Conservation (phyloP, 2,329 filamentous ascomycete species). For the Arthrinium puccinioides region DNA sequence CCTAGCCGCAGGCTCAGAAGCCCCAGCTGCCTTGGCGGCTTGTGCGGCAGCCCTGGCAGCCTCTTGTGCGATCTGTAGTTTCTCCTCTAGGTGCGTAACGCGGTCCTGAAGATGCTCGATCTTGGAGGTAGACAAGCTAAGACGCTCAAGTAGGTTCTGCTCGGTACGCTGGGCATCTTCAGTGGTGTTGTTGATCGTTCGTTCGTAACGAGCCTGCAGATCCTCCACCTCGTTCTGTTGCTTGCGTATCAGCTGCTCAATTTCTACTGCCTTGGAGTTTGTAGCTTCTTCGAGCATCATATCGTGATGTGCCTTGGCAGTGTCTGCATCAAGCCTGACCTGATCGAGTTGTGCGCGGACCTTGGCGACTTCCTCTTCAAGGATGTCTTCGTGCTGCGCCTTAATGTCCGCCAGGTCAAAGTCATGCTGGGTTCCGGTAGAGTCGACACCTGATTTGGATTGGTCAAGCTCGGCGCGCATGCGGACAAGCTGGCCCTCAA, state of each 20-base stretch:
- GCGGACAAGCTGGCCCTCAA: conserved; percentile 70
- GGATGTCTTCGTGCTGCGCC: conserved; percentile 68
- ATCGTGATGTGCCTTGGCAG: conserved; percentile 71
- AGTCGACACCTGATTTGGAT: conserved; percentile 68
- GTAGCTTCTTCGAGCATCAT: conserved; percentile 73
- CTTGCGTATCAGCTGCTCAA: conserved; percentile 34
- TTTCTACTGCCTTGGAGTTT: conserved; percentile 33
- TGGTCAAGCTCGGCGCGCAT: conserved; percentile 68
- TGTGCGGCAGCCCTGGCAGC: conserved; percentile 58
- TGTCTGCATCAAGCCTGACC: conserved; percentile 71
- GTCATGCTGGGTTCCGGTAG: conserved; percentile 67
- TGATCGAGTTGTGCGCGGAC: conserved; percentile 71
- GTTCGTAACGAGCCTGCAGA: conserved; percentile 66
- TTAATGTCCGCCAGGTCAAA: conserved; percentile 71
- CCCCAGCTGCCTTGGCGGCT: conserved; percentile 23
- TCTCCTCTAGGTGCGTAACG: conserved; percentile 78
- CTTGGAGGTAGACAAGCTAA: conserved; percentile 78
- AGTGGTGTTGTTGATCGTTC: conserved; percentile 61
- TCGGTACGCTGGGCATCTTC: conserved; percentile 81
- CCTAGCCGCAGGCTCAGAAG: conserved; percentile 35
- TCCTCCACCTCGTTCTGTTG: conserved; percentile 68
- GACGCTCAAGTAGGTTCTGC: conserved; percentile 70
- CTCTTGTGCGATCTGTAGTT: conserved; percentile 80
- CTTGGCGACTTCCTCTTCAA: conserved; percentile 69
- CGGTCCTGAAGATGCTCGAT: conserved; percentile 81